Conservation (phyloP, 1,139 yeast genomes). For the Pichia sp. region DNA sequence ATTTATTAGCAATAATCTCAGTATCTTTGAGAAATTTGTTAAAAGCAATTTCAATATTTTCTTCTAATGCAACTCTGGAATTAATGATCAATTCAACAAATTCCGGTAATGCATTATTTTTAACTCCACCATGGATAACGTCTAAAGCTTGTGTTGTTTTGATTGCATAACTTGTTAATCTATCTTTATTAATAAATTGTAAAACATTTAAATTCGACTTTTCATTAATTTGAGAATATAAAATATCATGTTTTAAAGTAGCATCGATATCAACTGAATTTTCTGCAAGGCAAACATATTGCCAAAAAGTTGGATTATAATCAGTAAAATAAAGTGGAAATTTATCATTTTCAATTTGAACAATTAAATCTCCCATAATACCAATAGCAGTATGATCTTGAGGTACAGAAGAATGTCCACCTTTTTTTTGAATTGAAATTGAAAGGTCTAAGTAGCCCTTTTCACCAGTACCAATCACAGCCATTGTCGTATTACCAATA, state of each 20-base stretch:
- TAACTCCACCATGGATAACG: conserved; percentile 60
- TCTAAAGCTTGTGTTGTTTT: conserved; percentile 68
- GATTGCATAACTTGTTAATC: conserved; percentile 38
- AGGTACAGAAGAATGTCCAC: conserved; percentile 46
- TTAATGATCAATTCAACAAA: conserved; percentile 41
- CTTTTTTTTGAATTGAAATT: conserved; percentile 38
- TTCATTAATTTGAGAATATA: conserved; percentile 34
- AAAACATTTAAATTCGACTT: conserved; percentile 35
- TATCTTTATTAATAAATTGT: conserved; percentile 29
- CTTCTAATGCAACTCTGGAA: conserved; percentile 28
- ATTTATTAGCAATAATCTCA: conserved; percentile 37
- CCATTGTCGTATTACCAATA: conserved; percentile 33
- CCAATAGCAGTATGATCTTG: conserved; percentile 46
- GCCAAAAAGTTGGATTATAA: conserved; percentile 37
- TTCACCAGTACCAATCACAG: conserved; percentile 43
- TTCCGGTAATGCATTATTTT: conserved; percentile 72
- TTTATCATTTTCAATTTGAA: conserved; percentile 34
- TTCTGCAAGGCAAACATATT: conserved; percentile 42
- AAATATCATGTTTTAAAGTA: conserved; percentile 33
- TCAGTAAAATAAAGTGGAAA: conserved; percentile 35
- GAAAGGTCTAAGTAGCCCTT: conserved; percentile 40
- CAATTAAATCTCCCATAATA: conserved; percentile 37
- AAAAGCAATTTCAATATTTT: conserved; percentile 32
- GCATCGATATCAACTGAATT: conserved; percentile 31
- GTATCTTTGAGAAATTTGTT: conserved; percentile 28